Percentiles rank a stretch among this genome's conserved stretches.
These are phyloP conservation scores for Firmiana major DNA, from an alignment of 345 rosid species.

Conservation along the genomic window DNA sequence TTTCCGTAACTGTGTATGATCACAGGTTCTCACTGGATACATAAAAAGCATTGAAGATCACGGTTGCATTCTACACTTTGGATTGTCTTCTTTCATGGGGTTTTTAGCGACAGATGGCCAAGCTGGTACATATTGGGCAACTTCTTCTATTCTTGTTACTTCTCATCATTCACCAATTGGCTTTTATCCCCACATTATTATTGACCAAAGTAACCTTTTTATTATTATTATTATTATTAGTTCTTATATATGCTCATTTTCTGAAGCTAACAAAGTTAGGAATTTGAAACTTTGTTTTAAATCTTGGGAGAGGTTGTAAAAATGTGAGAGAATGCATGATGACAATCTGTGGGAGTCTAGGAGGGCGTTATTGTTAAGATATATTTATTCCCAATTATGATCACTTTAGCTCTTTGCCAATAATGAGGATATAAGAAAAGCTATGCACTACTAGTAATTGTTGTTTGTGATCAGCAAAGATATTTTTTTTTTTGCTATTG, in stretches of 20 bases:
- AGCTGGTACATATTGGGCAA: slow-evolving; percentile 37
- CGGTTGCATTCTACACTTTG: slow-evolving; percentile 92
- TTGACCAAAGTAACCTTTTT: not conserved
- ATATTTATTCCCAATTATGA: not conserved
- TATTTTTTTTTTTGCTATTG: not conserved
- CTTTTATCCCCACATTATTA: not conserved
- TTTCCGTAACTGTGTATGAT: slow-evolving; percentile 17
- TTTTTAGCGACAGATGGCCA: slow-evolving; percentile 58
- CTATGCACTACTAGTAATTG: not conserved
- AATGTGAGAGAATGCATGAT: not conserved
- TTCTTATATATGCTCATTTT: not conserved
- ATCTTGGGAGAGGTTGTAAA: not conserved
- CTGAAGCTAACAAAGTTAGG: not conserved
- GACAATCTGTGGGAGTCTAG: not conserved
- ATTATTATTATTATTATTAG: not conserved
- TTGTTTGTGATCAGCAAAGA: not conserved
- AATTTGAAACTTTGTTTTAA: not conserved
- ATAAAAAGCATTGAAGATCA: slow-evolving; percentile 96
- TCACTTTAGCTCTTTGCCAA: not conserved
- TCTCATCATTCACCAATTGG: not conserved
- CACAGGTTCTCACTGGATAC: slow-evolving; percentile 65
- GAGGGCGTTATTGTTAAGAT: not conserved
- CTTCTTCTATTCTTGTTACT: slow-evolving; percentile 1
- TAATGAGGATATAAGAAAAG: not conserved
- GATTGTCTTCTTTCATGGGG: slow-evolving; percentile 69